These are phyloP conservation scores for Dryadomyces quercivorus DNA, from an alignment of 2,329 filamentous ascomycete genomes.

Conservation along the genomic window DNA sequence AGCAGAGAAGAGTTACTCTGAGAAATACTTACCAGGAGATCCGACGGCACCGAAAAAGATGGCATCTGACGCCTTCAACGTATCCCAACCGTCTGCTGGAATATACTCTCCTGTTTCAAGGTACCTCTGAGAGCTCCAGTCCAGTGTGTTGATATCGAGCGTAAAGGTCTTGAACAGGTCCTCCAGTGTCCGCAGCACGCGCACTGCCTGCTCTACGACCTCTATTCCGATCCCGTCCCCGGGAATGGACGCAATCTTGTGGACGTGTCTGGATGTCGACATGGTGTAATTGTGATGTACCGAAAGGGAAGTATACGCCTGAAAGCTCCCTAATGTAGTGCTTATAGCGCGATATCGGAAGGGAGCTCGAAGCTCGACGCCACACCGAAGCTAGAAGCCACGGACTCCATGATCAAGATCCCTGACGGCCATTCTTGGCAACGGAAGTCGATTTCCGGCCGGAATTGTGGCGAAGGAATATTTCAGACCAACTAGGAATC, in stretches of 20 bases:
- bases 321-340: too few species aligned
- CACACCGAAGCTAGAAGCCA: too few species aligned
- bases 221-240: conserved; percentile 21
- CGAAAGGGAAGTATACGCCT: too few species aligned
- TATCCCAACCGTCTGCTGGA: conserved; percentile 44
- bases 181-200: conserved; percentile 18
- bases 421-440: too few species aligned
- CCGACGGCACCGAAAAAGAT: conserved; percentile 21
- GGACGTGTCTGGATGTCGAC: not conserved
- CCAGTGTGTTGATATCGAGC: conserved; percentile 48
- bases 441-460: too few species aligned
- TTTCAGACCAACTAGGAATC: too few species aligned
- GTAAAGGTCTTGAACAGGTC: conserved; percentile 42
- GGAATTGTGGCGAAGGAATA: too few species aligned
- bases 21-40: conserved; percentile 9
- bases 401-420: too few species aligned
- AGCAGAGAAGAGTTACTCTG: too few species aligned
- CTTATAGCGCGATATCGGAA: too few species aligned
- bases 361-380: too few species aligned
- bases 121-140: conserved; percentile 57
- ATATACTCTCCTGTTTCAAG: conserved; percentile 55
- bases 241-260: conserved; percentile 11
- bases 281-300: too few species aligned
- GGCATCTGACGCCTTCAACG: conserved; percentile 26
- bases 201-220: conserved; percentile 22